phyloP scores from a whole-genome alignment of 139 green algal genomes.

The Tetraselmis chui region DNA sequence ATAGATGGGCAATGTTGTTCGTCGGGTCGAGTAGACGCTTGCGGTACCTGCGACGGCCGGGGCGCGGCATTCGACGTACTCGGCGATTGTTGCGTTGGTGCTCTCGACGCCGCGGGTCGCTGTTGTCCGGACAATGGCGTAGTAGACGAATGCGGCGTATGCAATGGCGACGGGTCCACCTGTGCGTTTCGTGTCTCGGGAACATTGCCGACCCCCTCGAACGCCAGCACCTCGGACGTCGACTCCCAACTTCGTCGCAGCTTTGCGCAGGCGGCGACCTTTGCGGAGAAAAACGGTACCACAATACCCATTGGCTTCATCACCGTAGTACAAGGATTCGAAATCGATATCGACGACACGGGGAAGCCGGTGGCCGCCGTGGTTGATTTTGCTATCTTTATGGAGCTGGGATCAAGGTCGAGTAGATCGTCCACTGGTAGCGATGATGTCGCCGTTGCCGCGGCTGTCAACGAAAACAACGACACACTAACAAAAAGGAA shows the following conservation, averaged over 20 bases:
- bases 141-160: slow-evolving; percentile 27
- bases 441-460: too few relatives aligned
- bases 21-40: slow-evolving; percentile 29
- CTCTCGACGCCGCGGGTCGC: slow-evolving; percentile 16
- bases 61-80: slow-evolving; percentile 26
- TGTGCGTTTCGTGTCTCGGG: not conserved
- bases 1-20: slow-evolving; percentile 30
- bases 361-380: too few relatives aligned
- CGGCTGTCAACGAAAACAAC: too few relatives aligned
- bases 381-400: too few relatives aligned
- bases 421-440: too few relatives aligned
- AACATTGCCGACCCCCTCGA: not conserved
- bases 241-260: not conserved
- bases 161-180: slow-evolving; percentile 13
- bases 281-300: too few relatives aligned
- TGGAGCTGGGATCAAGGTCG: too few relatives aligned
- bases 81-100: slow-evolving; percentile 22
- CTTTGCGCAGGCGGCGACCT: not conserved
- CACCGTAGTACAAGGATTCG: too few relatives aligned
- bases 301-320: too few relatives aligned
- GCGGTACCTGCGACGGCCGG: slow-evolving; percentile 36
- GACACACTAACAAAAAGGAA: too few relatives aligned
- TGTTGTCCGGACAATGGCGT: slow-evolving; percentile 10
- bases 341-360: too few relatives aligned
- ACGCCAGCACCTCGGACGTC: not conserved